Conservation (phyloP, 2,329 filamentous ascomycete species). For the Cercospora canescens region DNA sequence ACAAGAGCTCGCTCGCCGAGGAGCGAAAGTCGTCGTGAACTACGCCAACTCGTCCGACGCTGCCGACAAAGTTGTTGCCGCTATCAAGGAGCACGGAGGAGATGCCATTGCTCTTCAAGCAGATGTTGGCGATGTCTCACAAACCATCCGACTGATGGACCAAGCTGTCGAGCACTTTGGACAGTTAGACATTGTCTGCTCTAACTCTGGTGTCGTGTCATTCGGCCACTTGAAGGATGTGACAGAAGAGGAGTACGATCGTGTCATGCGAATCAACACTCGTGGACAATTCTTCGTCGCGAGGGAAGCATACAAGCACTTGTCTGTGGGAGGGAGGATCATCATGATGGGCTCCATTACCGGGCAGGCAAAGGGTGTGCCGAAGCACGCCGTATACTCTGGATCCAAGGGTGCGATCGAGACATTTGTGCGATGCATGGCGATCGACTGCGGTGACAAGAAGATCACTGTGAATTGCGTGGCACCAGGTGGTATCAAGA, state of each 20-base stretch:
- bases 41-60: conserved; percentile 65
- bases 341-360: conserved; percentile 59
- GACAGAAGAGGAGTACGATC: conserved; percentile 57
- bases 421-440: conserved; percentile 57
- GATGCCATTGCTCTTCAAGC: conserved; percentile 67
- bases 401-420: conserved; percentile 56
- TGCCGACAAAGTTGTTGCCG: conserved; percentile 64
- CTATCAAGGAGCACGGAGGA: conserved; percentile 64
- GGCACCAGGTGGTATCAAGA: conserved; percentile 57
- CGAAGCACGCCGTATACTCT: conserved; percentile 56
- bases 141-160: conserved; percentile 65
- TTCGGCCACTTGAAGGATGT: conserved; percentile 57
- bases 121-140: conserved; percentile 64
- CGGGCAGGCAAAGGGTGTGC: conserved; percentile 57
- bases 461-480: conserved; percentile 63
- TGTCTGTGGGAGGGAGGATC: conserved; percentile 53
- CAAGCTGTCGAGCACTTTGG: conserved; percentile 64
- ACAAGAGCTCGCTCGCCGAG: conserved; percentile 63
- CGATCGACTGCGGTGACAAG: conserved; percentile 56
- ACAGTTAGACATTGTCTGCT: conserved; percentile 69
- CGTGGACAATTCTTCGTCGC: conserved; percentile 65
- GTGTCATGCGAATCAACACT: conserved; percentile 62
- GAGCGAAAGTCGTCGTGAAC: conserved; percentile 67
- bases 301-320: conserved; percentile 56
- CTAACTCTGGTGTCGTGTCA: conserved; percentile 62